Evolutionary conservation across 108 stramenopile genomes (phyloP), one percentile per base, ranked within the genome.

Genomic region (Discostella stelligeroides): DNA sequence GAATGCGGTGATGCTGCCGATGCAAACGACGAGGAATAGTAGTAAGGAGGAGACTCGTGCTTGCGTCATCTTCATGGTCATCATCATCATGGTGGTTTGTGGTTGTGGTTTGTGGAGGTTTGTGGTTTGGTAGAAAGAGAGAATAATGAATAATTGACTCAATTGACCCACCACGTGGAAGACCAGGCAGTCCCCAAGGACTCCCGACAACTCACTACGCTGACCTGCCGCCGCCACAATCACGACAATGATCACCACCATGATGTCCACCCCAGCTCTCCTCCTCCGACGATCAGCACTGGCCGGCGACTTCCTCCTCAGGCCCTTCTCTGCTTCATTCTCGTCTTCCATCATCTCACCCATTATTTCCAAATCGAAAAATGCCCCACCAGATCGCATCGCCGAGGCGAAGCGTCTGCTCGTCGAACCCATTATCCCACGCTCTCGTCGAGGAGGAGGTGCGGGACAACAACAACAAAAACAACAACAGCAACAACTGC

Each of bases 331-430:
- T 0, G 1, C 55, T 12, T 14, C 55, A 0, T 25, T 25, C 1
- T 34, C 55, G 6, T 38, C 17, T 27, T 29, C 28, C 13, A 13
- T 29, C 46, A 21, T 56, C 17, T 47, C 20, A n/a, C 47, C 63
- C 2, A 57, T 38, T 39, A 18, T 9, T 30, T 43, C 72, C 58
- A 45, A 73, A 41, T 29, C 47, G 30, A 56, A 57, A 25, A 55
- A 65, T 9, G 76, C 68, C n/a, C 51, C 76, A 7, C 56, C 62
- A n/a, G 24, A 21, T 8, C 69, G 54, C 13, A 63, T 78, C 34
- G 55, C 57, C 41, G 38, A 41, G 14, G 66, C 66, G 34, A 67
- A 56, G 28, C 39, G 42, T 25, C 66, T 54, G 38, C 27, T 67
- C 39, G 51, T 64, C 14, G 25, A 53, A 3, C 39, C 58, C 40